These are phyloP conservation scores for Cytospora chrysosperma DNA, from an alignment of 2,329 filamentous ascomycete genomes.

Conservation along the genomic window DNA sequence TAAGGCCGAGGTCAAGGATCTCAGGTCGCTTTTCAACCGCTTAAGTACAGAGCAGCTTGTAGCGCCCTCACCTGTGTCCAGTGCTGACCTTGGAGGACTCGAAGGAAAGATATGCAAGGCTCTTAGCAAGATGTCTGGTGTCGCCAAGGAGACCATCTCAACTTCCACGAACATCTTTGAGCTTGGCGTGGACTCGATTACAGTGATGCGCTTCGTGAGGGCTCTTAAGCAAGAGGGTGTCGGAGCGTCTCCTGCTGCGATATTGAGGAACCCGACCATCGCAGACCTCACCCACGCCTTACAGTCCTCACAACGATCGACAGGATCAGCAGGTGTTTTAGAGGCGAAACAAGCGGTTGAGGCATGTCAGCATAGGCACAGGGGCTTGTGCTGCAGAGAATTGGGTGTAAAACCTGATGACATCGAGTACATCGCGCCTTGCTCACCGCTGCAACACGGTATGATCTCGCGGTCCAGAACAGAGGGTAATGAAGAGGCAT, in stretches of 20 bases:
- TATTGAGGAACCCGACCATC: slow-evolving; percentile 63
- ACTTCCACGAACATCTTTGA: slow-evolving; percentile 73
- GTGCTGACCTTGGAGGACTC: slow-evolving; percentile 31
- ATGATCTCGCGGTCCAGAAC: slow-evolving; percentile 72
- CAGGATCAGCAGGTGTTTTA: slow-evolving; percentile 32
- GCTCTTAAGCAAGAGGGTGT: slow-evolving; percentile 65
- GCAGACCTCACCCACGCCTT: slow-evolving; percentile 46
- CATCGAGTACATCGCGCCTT: slow-evolving; percentile 75
- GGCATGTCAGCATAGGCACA: slow-evolving; percentile 63
- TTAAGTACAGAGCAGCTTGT: slow-evolving; percentile 63
- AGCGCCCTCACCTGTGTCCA: slow-evolving; percentile 42
- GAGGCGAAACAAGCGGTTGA: slow-evolving; percentile 60
- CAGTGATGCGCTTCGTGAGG: slow-evolving; percentile 68
- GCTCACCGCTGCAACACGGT: slow-evolving; percentile 82
- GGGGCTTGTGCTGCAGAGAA: slow-evolving; percentile 48
- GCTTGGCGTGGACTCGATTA: slow-evolving; percentile 84
- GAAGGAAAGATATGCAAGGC: slow-evolving; percentile 51
- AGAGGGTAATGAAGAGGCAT: slow-evolving; percentile 55
- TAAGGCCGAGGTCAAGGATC: slow-evolving; percentile 73
- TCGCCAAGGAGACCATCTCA: slow-evolving; percentile 44
- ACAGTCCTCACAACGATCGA: slow-evolving; percentile 17
- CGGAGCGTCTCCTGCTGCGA: slow-evolving; percentile 58
- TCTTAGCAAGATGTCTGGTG: slow-evolving; percentile 52
- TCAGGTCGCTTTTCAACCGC: slow-evolving; percentile 65
- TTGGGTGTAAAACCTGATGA: slow-evolving; percentile 51